These are phyloP conservation scores for Sanguinoderma infundibulare DNA, from an alignment of 1,284 basidiomycete genomes.

Conservation along the genomic window DNA sequence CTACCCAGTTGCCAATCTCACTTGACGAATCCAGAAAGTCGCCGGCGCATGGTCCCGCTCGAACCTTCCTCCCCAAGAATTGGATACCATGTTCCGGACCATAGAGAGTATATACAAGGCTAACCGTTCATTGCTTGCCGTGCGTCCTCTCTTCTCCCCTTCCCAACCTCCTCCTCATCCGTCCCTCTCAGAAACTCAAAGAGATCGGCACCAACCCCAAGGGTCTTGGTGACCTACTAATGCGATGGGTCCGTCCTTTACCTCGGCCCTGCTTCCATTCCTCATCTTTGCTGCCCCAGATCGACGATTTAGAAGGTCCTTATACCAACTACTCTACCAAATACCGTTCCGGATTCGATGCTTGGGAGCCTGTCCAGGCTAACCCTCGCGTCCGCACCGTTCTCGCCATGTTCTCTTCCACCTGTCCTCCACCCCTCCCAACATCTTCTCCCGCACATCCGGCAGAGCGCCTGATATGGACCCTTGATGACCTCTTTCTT, in stretches of 20 bases:
- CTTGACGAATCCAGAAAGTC: constrained; percentile 69
- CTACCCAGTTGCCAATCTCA: constrained; percentile 16
- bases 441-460: constrained; percentile 41
- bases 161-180: constrained; percentile 16
- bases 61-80: constrained; percentile 90
- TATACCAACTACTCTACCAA: constrained; percentile 84
- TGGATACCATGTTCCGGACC: constrained; percentile 94
- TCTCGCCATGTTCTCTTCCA: constrained; percentile 71
- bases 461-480: constrained; percentile 65
- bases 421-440: constrained; percentile 61
- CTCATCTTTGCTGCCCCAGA: constrained; percentile 49
- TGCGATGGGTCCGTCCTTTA: constrained; percentile 85
- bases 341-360: constrained; percentile 82
- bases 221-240: constrained; percentile 92
- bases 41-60: constrained; percentile 95
- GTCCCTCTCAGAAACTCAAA: constrained; percentile 75
- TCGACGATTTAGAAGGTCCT: constrained; percentile 87
- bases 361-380: constrained; percentile 76
- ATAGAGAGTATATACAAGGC: constrained; percentile 93
- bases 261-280: neutral
- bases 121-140: constrained; percentile 80
- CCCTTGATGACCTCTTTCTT: constrained; percentile 86
- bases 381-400: constrained; percentile 77
- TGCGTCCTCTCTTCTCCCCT: constrained; percentile 42
- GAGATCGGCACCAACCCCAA: constrained; percentile 95